A percentile compares a stretch with the other conserved stretches of the same genome.
Evolutionary conservation across 1,284 basidiomycete species (phyloP).

Genomic region (Irpex sp.): DNA sequence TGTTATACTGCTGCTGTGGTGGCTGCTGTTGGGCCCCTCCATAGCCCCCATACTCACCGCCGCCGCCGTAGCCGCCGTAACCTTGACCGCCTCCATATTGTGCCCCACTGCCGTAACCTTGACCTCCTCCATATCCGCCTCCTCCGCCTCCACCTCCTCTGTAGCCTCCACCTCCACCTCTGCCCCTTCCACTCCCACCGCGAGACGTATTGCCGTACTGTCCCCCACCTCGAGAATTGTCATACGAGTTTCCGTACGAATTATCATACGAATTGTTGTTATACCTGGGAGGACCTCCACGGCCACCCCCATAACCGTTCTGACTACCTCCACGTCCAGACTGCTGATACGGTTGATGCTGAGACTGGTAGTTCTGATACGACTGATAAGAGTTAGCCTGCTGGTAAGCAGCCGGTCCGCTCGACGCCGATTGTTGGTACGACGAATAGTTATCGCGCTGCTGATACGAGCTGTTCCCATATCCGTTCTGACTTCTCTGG

Average conservation of each 20-base stretch:
- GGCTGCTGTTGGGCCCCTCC: conserved; percentile 1
- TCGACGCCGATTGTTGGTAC: neutral
- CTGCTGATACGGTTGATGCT: conserved; percentile 13
- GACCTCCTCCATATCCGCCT: conserved; percentile 23
- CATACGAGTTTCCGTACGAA: neutral
- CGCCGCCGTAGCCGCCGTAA: conserved; percentile 24
- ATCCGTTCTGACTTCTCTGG: conserved; percentile 12
- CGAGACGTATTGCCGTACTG: neutral
- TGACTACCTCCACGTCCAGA: conserved; percentile 4
- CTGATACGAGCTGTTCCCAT: conserved; percentile 9
- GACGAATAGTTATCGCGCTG: conserved; percentile 2
- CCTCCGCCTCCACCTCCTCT: conserved; percentile 21
- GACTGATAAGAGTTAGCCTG: neutral
- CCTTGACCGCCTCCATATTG: conserved; percentile 17
- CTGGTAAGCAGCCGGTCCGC: neutral
- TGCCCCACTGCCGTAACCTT: neutral
- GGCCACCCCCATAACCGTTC: conserved; percentile 3
- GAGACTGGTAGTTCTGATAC: conserved; percentile 10
- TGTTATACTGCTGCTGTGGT: neutral
- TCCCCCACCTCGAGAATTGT: neutral
- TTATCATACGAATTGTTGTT: neutral
- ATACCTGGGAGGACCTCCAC: conserved; percentile 6
- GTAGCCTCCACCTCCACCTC: conserved; percentile 22
- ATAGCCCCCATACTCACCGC: conserved; percentile 26
- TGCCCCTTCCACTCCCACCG: neutral